phyloP scores from a whole-genome alignment of 495 filamentous ascomycete genomes.

The Cercophora sp. region DNA sequence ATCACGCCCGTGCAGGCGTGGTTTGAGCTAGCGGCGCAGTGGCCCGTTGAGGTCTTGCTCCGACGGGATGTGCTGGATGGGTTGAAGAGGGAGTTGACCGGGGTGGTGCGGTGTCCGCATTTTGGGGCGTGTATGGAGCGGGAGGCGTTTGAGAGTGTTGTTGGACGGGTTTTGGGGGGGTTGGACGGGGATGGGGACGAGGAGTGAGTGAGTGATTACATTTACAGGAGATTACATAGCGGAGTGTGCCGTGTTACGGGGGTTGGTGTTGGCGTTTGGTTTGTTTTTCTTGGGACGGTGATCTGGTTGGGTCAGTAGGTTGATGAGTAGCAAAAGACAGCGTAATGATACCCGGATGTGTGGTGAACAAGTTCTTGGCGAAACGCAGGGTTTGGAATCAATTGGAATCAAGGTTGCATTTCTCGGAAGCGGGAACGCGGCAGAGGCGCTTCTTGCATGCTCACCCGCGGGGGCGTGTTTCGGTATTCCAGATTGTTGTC shows the following conservation, averaged over 20 bases:
- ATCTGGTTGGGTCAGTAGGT: too few species aligned
- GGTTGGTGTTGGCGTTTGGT: too few species aligned
- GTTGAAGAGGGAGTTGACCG: conserved; percentile 32
- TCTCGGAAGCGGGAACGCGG: too few species aligned
- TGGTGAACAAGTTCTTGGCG: too few species aligned
- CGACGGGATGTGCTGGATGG: conserved; percentile 18
- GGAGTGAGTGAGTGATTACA: neutral
- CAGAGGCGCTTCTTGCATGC: too few species aligned
- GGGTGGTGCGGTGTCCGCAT: conserved; percentile 33
- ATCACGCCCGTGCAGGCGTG: conserved; percentile 50
- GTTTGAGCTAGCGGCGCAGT: conserved; percentile 41
- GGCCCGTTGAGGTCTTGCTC: conserved; percentile 21
- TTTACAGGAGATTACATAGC: neutral
- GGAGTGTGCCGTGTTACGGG: neutral
- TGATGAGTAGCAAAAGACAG: too few species aligned
- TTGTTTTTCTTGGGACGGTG: too few species aligned
- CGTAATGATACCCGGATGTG: too few species aligned
- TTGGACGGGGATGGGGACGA: neutral
- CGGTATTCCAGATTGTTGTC: too few species aligned
- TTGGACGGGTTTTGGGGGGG: conserved; percentile 22
- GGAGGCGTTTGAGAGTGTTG: conserved; percentile 36
- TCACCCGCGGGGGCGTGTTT: too few species aligned
- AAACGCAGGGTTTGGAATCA: too few species aligned
- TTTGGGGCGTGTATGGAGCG: conserved; percentile 44
- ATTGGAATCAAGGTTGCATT: too few species aligned